A percentile compares a stretch with the other conserved stretches of the same genome.
Conservation (phyloP, 345 rosid species). For the Rhodamnia argentea region DNA sequence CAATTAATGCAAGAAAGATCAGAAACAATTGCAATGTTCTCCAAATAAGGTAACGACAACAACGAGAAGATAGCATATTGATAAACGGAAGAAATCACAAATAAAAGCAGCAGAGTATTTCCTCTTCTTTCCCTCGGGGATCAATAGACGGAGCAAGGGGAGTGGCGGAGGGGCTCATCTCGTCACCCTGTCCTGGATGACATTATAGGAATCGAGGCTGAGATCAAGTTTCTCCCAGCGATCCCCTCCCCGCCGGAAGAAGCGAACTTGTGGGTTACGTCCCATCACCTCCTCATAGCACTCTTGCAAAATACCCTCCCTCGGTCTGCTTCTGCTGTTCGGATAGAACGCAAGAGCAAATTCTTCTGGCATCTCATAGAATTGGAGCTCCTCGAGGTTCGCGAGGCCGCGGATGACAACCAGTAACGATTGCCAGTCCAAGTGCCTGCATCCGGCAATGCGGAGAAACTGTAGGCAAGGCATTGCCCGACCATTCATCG, state of each 20-base stretch:
- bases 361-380: background rate
- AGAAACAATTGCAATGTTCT: too few relatives aligned
- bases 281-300: background rate
- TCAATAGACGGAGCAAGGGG: fast-evolving
- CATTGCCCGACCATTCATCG: background rate
- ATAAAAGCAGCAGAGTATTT: background rate
- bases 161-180: background rate
- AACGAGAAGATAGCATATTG: background rate
- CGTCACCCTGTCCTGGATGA: background rate
- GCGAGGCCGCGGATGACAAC: background rate
- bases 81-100: background rate
- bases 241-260: fast-evolving
- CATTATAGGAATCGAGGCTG: fast-evolving
- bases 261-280: background rate
- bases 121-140: fast-evolving
- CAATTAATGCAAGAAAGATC: too few relatives aligned
- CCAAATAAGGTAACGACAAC: too few relatives aligned
- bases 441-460: background rate
- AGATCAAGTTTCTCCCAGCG: fast-evolving
- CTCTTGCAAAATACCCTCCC: background rate
- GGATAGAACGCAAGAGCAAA: background rate
- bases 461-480: background rate
- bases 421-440: background rate
- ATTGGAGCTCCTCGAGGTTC: background rate
- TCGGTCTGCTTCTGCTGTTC: background rate